phyloP scores from a whole-genome alignment of 2,329 filamentous ascomycete genomes.

The Epichloe hybrida region DNA sequence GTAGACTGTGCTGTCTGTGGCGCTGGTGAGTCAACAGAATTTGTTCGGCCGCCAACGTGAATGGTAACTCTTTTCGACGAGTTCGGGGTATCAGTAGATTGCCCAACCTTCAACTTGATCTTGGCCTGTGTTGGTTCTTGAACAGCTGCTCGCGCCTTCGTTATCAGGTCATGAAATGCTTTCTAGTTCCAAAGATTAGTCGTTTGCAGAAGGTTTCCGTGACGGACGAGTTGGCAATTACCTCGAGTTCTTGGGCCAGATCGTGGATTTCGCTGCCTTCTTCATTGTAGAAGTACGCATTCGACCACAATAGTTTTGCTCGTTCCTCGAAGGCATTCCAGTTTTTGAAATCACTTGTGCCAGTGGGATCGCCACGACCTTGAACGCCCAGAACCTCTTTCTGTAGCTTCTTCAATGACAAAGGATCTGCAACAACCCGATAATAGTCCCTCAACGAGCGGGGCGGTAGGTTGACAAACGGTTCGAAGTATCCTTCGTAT shows the following conservation, averaged over 20 bases:
- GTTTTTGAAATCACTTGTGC: conserved; percentile 56
- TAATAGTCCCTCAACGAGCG: conserved; percentile 76
- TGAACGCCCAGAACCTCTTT: conserved; percentile 64
- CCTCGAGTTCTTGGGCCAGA: conserved; percentile 68
- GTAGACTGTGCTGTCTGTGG: conserved; percentile 21
- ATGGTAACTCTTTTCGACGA: conserved; percentile 56
- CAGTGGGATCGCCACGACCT: conserved; percentile 51
- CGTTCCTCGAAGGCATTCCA: conserved; percentile 76
- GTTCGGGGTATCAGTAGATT: conserved; percentile 28
- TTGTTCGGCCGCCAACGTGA: conserved; percentile 49
- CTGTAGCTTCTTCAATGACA: conserved; percentile 65
- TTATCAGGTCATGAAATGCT: conserved; percentile 54
- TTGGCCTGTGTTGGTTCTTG: conserved; percentile 61
- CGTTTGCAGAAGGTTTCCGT: not conserved
- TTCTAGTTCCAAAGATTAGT: conserved; percentile 32
- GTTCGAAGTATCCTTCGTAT: conserved; percentile 55
- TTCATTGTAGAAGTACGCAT: conserved; percentile 82
- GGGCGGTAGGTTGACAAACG: conserved; percentile 67
- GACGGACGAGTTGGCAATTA: conserved; percentile 19
- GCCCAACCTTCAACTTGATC: conserved; percentile 64
- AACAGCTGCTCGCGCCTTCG: conserved; percentile 58
- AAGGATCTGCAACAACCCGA: conserved; percentile 64
- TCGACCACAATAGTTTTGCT: conserved; percentile 70
- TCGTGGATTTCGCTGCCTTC: conserved; percentile 76
- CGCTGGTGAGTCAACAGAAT: conserved; percentile 37